Conservation (phyloP, 2,329 filamentous ascomycete species). For the Colletotrichum simmondsii region DNA sequence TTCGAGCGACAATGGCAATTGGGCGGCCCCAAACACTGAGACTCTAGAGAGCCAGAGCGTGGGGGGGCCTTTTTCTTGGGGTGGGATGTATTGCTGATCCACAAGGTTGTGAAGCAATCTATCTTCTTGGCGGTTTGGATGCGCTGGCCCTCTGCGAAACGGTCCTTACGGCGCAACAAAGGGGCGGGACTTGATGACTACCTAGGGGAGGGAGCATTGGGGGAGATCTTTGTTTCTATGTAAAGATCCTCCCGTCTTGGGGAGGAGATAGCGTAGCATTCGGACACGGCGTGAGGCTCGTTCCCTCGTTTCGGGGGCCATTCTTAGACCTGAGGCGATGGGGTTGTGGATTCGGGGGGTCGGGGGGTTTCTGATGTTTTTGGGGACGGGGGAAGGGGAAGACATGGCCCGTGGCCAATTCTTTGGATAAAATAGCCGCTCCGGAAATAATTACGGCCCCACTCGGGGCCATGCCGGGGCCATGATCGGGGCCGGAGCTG, state of each 20-base stretch:
- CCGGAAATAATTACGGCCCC: slow-evolving; percentile 7
- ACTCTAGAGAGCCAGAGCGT: neutral
- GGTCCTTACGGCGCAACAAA: neutral
- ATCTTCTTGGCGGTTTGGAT: slow-evolving; percentile 22
- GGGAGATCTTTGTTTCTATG: slow-evolving; percentile 19
- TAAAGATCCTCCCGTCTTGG: slow-evolving; percentile 14
- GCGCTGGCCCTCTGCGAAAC: neutral
- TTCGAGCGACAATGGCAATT: neutral
- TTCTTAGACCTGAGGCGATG: slow-evolving; percentile 5
- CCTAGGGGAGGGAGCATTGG: neutral
- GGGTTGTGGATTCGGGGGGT: neutral
- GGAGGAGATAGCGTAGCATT: neutral
- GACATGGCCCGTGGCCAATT: neutral
- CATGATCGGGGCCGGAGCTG: too few relatives aligned
- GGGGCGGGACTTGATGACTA: too few relatives aligned
- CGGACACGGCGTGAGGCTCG: slow-evolving; percentile 6
- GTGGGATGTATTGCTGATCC: neutral
- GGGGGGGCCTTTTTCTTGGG: neutral
- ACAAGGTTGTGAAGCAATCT: slow-evolving; percentile 9
- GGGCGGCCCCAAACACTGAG: neutral
- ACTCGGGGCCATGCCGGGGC: neutral
- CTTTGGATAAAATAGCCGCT: neutral
- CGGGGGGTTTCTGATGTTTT: neutral
- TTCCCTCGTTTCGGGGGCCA: slow-evolving; percentile 19
- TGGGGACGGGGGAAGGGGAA: neutral